Percentiles rank a stretch among this genome's conserved stretches.
Evolutionary conservation across 805 yeast genomes (phyloP).

Genomic region (Yarrowia deformans): DNA sequence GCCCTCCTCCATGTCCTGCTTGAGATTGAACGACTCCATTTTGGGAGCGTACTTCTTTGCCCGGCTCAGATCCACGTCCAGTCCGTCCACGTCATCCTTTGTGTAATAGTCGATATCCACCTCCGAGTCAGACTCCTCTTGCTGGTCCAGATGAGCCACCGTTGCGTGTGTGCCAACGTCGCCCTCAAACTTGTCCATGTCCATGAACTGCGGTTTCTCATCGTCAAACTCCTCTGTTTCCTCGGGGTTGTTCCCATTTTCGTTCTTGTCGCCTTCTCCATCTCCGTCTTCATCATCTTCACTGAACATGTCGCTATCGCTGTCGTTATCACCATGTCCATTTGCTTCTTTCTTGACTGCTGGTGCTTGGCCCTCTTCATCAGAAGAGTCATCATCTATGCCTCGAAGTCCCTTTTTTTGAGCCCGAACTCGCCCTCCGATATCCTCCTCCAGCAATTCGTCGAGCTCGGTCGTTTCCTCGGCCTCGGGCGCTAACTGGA

Average conservation of each 20-base stretch:
- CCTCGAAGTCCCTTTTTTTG: conserved; percentile 38
- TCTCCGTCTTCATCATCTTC: conserved; percentile 43
- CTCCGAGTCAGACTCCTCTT: conserved; percentile 46
- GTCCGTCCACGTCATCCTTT: conserved; percentile 43
- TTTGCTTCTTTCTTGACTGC: conserved; percentile 44
- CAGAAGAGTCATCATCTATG: conserved; percentile 28
- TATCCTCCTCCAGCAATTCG: conserved; percentile 45
- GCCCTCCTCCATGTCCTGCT: conserved; percentile 66
- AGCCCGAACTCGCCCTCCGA: conserved; percentile 42
- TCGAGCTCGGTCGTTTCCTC: conserved; percentile 41
- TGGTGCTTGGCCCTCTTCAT: conserved; percentile 9
- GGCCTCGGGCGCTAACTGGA: conserved; percentile 37
- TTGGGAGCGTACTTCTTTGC: conserved; percentile 50
- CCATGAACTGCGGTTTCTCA: conserved; percentile 48
- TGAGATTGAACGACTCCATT: conserved; percentile 68
- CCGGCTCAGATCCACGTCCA: conserved; percentile 42
- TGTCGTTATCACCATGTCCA: conserved; percentile 51
- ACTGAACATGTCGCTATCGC: conserved; percentile 49
- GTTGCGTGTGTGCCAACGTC: conserved; percentile 39
- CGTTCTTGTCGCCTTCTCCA: conserved; percentile 44
- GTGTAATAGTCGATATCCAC: conserved; percentile 46
- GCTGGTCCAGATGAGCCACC: conserved; percentile 41
- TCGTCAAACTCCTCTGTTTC: conserved; percentile 13
- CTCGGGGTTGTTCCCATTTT: conserved; percentile 22
- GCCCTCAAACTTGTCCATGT: conserved; percentile 53